phyloP scores from a whole-genome alignment of 1,284 basidiomycete species.

The Irpex lacteus region DNA sequence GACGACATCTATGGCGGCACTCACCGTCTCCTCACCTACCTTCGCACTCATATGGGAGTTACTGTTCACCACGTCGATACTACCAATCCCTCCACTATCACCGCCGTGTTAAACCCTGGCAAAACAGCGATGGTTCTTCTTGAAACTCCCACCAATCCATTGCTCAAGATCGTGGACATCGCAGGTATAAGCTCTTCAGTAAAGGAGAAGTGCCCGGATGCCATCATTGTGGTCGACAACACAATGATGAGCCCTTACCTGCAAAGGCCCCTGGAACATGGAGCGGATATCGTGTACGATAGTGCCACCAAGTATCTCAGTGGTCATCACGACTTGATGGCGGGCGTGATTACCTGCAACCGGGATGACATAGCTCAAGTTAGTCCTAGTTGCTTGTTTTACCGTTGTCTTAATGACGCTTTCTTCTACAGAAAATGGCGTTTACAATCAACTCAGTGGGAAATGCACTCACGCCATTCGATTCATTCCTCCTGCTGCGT shows the following conservation, averaged over 20 bases:
- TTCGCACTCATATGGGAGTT: slow-evolving; percentile 86
- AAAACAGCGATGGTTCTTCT: slow-evolving; percentile 93
- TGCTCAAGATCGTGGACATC: slow-evolving; percentile 94
- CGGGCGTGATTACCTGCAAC: slow-evolving; percentile 91
- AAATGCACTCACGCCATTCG: slow-evolving; percentile 94
- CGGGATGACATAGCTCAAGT: slow-evolving; percentile 89
- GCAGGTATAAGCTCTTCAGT: slow-evolving; percentile 78
- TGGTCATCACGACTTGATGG: slow-evolving; percentile 99
- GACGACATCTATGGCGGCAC: slow-evolving; percentile 99
- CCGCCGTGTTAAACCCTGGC: slow-evolving; percentile 62
- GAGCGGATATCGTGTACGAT: slow-evolving; percentile 97
- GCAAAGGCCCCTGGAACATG: slow-evolving; percentile 93
- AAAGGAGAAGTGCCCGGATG: slow-evolving; percentile 78
- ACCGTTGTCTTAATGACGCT: background rate
- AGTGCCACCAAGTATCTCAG: slow-evolving; percentile 97
- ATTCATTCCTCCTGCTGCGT: slow-evolving; percentile 93
- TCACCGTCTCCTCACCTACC: slow-evolving; percentile 92
- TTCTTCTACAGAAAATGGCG: slow-evolving; percentile 63
- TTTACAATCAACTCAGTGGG: slow-evolving; percentile 97
- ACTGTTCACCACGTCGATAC: slow-evolving; percentile 95
- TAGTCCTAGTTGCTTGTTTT: background rate
- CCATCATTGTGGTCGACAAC: slow-evolving; percentile 93
- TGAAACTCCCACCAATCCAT: slow-evolving; percentile 96
- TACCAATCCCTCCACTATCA: slow-evolving; percentile 66
- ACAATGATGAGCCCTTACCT: slow-evolving; percentile 99